These are phyloP conservation scores for Chlamydomonas sphaeroides DNA, from an alignment of 139 green algal genomes.

Conservation along the genomic window DNA sequence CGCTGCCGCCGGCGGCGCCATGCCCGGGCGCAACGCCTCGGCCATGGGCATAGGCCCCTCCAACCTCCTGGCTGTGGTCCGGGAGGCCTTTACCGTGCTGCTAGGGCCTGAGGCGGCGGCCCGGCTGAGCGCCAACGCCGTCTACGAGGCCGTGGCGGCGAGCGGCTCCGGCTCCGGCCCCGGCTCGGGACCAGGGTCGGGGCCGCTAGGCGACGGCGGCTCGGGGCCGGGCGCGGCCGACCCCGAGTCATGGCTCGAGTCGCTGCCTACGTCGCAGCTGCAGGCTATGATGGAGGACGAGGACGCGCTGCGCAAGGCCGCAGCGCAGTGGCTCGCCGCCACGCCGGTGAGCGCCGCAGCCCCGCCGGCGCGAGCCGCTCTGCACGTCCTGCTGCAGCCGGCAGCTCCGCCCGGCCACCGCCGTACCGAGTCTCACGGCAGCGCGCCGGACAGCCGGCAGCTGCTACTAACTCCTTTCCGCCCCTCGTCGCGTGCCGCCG, in stretches of 20 bases:
- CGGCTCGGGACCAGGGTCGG: not conserved
- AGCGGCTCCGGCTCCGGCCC: not conserved
- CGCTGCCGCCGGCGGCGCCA: constrained; percentile 30
- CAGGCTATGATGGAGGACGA: constrained; percentile 52
- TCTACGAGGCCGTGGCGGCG: too few species aligned
- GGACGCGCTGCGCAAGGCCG: constrained; percentile 47
- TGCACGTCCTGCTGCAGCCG: too few species aligned
- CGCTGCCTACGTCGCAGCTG: constrained; percentile 52
- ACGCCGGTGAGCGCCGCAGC: constrained; percentile 33
- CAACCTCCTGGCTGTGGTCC: constrained; percentile 57
- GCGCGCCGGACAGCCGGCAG: too few species aligned
- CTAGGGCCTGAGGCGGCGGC: not conserved
- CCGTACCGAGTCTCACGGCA: too few species aligned
- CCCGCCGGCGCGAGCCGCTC: too few species aligned
- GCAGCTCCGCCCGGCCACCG: too few species aligned
- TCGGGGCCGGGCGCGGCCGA: not conserved
- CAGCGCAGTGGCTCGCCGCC: constrained; percentile 23
- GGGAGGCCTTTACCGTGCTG: constrained; percentile 44
- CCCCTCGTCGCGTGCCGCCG: too few species aligned
- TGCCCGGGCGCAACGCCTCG: not conserved
- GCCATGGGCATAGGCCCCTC: not conserved
- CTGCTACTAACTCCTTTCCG: too few species aligned
- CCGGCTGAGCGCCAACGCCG: too few species aligned
- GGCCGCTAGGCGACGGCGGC: too few species aligned
- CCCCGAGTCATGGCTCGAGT: constrained; percentile 25